These are phyloP conservation scores for Magnolia kwangsiensis DNA, from an alignment of 164 flowering plant species.

Conservation along the genomic window DNA sequence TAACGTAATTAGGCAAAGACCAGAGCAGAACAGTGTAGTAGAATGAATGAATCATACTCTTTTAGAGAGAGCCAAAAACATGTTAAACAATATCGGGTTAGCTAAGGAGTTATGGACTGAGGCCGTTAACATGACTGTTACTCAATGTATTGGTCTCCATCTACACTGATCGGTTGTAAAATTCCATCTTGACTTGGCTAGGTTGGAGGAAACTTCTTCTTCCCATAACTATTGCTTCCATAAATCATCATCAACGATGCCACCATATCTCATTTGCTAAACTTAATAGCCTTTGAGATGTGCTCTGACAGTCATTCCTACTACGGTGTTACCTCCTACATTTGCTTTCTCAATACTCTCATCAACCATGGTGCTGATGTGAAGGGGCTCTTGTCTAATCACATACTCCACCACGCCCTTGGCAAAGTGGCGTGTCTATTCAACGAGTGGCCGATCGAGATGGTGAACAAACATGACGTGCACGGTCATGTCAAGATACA, in stretches of 20 bases:
- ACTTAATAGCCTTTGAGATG: conserved; percentile 6
- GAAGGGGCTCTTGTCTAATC: background rate
- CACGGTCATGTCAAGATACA: background rate
- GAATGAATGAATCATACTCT: too few species aligned
- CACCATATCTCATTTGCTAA: background rate
- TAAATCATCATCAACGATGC: background rate
- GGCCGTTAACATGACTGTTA: too few species aligned
- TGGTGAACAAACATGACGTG: too few species aligned
- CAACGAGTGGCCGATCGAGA: conserved; percentile 8
- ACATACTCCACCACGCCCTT: background rate
- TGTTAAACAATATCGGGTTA: too few species aligned
- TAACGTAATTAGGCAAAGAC: too few species aligned
- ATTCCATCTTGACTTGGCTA: too few species aligned
- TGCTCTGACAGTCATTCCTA: background rate
- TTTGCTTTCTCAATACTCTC: conserved; percentile 14
- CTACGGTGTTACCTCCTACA: conserved; percentile 2
- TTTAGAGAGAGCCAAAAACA: too few species aligned
- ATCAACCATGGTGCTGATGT: background rate
- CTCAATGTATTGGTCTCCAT: too few species aligned
- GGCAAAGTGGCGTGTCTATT: conserved; percentile 21
- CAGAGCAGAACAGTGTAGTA: too few species aligned
- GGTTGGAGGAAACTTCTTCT: background rate
- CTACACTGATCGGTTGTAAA: too few species aligned
- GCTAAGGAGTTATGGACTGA: too few species aligned
- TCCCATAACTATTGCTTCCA: background rate